A percentile compares a stretch with the other conserved stretches of the same genome.
Evolutionary conservation across 164 flowering plant genomes (phyloP).

Genomic region (Protea cynaroides): DNA sequence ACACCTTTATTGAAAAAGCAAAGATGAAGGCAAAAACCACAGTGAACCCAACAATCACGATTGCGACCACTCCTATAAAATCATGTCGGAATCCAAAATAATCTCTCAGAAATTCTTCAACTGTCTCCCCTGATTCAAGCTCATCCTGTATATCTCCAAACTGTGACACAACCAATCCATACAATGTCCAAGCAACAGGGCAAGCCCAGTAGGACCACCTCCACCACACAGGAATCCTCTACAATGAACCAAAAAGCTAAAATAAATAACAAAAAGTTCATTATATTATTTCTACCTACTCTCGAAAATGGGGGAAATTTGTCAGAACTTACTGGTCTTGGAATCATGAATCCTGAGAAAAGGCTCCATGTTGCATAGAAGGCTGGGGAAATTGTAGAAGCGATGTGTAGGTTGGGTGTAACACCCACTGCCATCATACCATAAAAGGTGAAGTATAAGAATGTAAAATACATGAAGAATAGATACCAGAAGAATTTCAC

Average conservation of each 20-base stretch:
- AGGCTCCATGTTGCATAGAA: conserved; percentile 36
- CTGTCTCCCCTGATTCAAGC: conserved; percentile 24
- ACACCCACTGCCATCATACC: conserved; percentile 57
- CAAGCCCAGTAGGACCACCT: conserved; percentile 21
- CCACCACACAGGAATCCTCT: conserved; percentile 30
- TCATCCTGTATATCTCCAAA: conserved; percentile 29
- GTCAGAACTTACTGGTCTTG: conserved; percentile 25
- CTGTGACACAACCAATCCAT: conserved; percentile 39
- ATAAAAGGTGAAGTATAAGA: conserved; percentile 47
- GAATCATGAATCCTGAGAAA: conserved; percentile 41
- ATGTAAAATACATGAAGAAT: conserved; percentile 44
- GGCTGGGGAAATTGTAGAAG: conserved; percentile 21
- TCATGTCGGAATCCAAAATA: conserved; percentile 26
- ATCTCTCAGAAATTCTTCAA: conserved; percentile 27
- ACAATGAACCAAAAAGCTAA: not conserved
- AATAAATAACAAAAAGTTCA: not conserved
- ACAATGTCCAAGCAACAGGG: conserved; percentile 36
- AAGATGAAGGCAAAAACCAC: conserved; percentile 37
- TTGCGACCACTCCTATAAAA: conserved; percentile 22
- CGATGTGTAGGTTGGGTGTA: conserved; percentile 44
- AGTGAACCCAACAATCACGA: conserved; percentile 20
- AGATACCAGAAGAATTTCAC: conserved; percentile 48
- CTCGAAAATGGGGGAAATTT: too few species aligned
- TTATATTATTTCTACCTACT: too few species aligned
- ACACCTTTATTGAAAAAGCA: conserved; percentile 24